Evolutionary conservation across 2,329 filamentous ascomycete genomes (phyloP), one percentile per base, ranked within the genome.

Genomic region (Geosmithia morbida): DNA sequence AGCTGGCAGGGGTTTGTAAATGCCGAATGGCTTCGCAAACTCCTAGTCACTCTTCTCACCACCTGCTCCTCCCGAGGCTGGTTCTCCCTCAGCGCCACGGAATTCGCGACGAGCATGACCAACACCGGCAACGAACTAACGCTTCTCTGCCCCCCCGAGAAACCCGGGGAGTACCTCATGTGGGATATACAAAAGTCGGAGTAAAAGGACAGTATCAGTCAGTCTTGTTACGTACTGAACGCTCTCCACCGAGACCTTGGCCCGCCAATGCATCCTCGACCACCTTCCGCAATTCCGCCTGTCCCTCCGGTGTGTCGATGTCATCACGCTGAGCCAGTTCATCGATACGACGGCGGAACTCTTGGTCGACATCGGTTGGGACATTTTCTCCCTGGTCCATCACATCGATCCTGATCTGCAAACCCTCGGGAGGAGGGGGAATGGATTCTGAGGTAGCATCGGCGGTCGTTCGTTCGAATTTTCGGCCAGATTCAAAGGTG

Each of bases 341-440:
- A 57, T 97, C 88, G 58, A 98, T 97, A 47, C 86, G 75, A 54
- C 83, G 73, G 58, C 83, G 79, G 54, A 98, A 87, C 54, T 89
- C 88, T 1, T 86, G 80, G 59, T 97, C 88, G 8, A 83, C 77
- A 49, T 81, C 79, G 40, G 71, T 72, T 1, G 70, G 72, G 7
- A 77, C 75, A 13, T 77, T 79, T 43, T 77, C 70, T 0, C 62
- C 69, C 54, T 83, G 75, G 6, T 75, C 71, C 70, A 92, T 81
- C 2, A 84, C 85, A 44, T 84, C 84, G 49, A 97, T 65, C 30
- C 85, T 85, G 51, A 98, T 72, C 45, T 79, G 75, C 50, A 97
- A 71, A 26, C 88, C 88, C 42, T 83, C 72, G 0, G 89, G 90
- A 7, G 87, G 66, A 6, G 79, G 73, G 4, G 81, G 81, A 7